Percentiles rank a stretch among this genome's conserved stretches.
Conservation (phyloP, 768 basidiomycete genomes). For the Suillus luteus region DNA sequence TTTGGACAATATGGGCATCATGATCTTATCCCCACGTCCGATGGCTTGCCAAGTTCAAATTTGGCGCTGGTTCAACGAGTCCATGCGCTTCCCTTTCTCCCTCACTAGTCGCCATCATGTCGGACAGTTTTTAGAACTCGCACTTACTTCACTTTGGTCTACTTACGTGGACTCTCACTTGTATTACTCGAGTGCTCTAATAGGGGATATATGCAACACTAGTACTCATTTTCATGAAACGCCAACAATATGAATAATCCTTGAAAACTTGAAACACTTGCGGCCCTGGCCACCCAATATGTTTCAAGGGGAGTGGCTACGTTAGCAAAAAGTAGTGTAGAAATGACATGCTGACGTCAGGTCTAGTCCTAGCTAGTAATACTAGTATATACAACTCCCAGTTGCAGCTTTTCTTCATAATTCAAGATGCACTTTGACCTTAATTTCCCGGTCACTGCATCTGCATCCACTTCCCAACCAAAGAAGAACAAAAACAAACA, state of each 20-base stretch:
- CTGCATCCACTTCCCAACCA: slow-evolving; percentile 18
- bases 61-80: too few relatives aligned
- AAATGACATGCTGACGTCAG: neutral
- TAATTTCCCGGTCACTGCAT: slow-evolving; percentile 52
- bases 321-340: neutral
- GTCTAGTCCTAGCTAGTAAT: too few relatives aligned
- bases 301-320: too few relatives aligned
- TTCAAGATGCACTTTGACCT: slow-evolving; percentile 64
- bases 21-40: neutral
- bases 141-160: too few relatives aligned
- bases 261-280: neutral
- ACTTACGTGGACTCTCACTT: neutral
- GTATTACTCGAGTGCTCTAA: neutral
- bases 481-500: slow-evolving; percentile 34
- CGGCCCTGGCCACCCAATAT: too few relatives aligned
- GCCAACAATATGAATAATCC: neutral
- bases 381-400: neutral
- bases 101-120: too few relatives aligned
- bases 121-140: too few relatives aligned
- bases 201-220: neutral
- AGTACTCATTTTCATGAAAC: neutral
- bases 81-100: too few relatives aligned
- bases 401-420: neutral
- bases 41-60: too few relatives aligned
- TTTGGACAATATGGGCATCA: neutral